Evolutionary conservation across 1,284 basidiomycete genomes (phyloP).

Genomic region (Ustilago nuda): DNA sequence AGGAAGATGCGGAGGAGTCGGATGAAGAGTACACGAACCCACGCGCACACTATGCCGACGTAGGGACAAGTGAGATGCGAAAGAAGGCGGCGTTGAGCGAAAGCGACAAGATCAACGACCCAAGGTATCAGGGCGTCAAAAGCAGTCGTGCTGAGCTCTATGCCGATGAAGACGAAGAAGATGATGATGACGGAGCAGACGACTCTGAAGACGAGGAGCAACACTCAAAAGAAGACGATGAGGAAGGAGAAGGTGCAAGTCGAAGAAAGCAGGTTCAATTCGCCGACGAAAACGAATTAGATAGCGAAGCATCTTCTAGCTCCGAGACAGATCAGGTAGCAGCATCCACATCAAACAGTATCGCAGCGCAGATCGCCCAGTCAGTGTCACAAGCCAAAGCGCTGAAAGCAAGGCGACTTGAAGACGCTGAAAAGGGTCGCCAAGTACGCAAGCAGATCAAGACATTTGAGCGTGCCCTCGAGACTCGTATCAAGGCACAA

Average conservation of each 20-base stretch:
- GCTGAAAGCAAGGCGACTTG: constrained; percentile 45
- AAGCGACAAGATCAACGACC: constrained; percentile 41
- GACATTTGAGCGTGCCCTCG: constrained; percentile 58
- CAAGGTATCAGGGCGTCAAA: constrained; percentile 54
- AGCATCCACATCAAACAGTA: constrained; percentile 30
- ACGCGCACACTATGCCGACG: constrained; percentile 56
- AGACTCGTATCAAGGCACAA: constrained; percentile 61
- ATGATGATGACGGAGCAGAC: constrained; percentile 30
- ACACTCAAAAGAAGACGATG: constrained; percentile 19
- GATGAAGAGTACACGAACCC: constrained; percentile 40
- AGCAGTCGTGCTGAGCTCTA: constrained; percentile 56
- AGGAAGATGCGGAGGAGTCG: constrained; percentile 23
- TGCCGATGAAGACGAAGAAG: constrained; percentile 25
- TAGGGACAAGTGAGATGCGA: constrained; percentile 52
- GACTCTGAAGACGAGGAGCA: constrained; percentile 25
- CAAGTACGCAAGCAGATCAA: constrained; percentile 61
- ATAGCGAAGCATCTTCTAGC: not conserved
- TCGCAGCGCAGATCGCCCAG: constrained; percentile 49
- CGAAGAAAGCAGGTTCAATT: constrained; percentile 37
- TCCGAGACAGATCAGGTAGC: constrained; percentile 12
- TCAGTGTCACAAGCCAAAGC: constrained; percentile 46
- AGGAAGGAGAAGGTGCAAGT: constrained; percentile 11
- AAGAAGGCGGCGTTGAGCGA: constrained; percentile 56
- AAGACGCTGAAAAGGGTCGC: constrained; percentile 62
- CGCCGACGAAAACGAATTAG: constrained; percentile 16